Evolutionary conservation across 2,329 filamentous ascomycete species (phyloP).

Genomic region (Fusarium anguioides): DNA sequence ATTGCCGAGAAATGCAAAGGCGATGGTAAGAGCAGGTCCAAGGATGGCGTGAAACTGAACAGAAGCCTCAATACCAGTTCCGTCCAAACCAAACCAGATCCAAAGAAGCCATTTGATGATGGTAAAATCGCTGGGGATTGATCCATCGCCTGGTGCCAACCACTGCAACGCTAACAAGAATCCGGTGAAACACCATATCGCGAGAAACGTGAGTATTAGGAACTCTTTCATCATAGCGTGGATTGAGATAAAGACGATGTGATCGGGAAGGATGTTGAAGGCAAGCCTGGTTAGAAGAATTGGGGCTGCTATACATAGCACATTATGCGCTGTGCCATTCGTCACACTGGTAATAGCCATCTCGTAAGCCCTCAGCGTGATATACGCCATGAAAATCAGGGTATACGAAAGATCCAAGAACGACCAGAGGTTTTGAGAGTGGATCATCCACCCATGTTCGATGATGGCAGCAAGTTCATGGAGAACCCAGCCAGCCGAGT

Average conservation of each 20-base stretch:
- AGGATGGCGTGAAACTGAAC: conserved; percentile 72
- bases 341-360: conserved; percentile 55
- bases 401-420: conserved; percentile 77
- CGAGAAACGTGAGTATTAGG: conserved; percentile 70
- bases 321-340: conserved; percentile 66
- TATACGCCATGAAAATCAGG: conserved; percentile 69
- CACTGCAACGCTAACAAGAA: conserved; percentile 76
- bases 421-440: conserved; percentile 78
- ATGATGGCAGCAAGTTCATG: conserved; percentile 72
- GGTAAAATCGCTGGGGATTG: conserved; percentile 55
- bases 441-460: conserved; percentile 73
- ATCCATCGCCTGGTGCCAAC: conserved; percentile 55
- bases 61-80: conserved; percentile 60
- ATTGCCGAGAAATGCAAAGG: conserved; percentile 78
- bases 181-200: conserved; percentile 74
- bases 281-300: conserved; percentile 74
- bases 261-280: conserved; percentile 78
- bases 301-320: conserved; percentile 72
- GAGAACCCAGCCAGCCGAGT: conserved; percentile 73
- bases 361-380: conserved; percentile 67
- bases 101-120: conserved; percentile 80
- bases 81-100: conserved; percentile 82
- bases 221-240: conserved; percentile 80
- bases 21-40: conserved; percentile 74
- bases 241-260: conserved; percentile 77